phyloP scores from a whole-genome alignment of 2,329 filamentous ascomycete genomes.

The Chrysoporthe puriensis region DNA sequence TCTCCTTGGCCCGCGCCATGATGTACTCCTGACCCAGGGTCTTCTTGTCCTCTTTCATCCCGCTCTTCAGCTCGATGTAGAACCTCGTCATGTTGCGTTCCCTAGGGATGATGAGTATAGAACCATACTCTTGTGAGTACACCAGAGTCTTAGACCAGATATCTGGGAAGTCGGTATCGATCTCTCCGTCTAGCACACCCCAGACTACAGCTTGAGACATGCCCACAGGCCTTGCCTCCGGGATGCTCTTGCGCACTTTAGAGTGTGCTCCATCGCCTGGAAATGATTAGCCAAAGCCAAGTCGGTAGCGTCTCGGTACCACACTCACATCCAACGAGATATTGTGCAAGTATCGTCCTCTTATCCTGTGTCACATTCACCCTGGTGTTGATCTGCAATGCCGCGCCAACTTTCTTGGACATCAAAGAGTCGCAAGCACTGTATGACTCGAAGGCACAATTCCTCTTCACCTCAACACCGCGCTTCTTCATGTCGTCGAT shows the following conservation, averaged over 20 bases:
- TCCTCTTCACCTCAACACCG: constrained; percentile 65
- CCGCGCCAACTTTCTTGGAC: constrained; percentile 44
- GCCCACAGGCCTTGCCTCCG: constrained; percentile 47
- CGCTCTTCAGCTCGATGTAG: constrained; percentile 36
- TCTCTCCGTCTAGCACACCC: constrained; percentile 61
- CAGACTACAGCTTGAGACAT: constrained; percentile 43
- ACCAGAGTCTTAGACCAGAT: constrained; percentile 63
- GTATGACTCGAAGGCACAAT: constrained; percentile 65
- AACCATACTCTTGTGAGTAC: constrained; percentile 57
- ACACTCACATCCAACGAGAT: constrained; percentile 66
- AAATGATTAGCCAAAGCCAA: constrained; percentile 25
- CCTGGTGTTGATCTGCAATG: constrained; percentile 55
- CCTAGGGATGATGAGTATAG: constrained; percentile 61
- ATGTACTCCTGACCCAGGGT: constrained; percentile 57
- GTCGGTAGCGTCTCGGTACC: not conserved
- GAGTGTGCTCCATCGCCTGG: constrained; percentile 56
- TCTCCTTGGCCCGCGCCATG: constrained; percentile 54
- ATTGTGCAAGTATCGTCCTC: constrained; percentile 56
- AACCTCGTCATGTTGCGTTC: constrained; percentile 60
- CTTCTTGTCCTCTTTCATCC: constrained; percentile 33
- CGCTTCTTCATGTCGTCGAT: constrained; percentile 69
- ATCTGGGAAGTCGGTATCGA: constrained; percentile 64
- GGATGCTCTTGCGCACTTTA: constrained; percentile 54
- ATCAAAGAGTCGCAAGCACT: constrained; percentile 41
- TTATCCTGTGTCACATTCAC: constrained; percentile 56